Evolutionary conservation across 1,139 yeast genomes (phyloP).

Genomic region (Casaregolazyma lundiana): DNA sequence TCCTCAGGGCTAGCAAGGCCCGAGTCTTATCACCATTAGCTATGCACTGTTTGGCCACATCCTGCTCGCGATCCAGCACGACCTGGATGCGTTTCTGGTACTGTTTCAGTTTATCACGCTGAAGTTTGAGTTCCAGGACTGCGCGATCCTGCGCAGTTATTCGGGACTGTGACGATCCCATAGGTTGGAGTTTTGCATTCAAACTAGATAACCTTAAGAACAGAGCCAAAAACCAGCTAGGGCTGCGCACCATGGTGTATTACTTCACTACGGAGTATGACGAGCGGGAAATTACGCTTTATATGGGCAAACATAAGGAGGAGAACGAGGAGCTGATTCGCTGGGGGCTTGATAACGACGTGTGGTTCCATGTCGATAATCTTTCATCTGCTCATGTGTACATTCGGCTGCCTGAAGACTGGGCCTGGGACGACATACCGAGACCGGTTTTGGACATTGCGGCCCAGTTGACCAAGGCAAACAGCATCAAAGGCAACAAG

Average conservation of each 20-base stretch:
- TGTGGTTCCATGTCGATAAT: slow-evolving; percentile 85
- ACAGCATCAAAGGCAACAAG: slow-evolving; percentile 76
- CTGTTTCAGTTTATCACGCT: slow-evolving; percentile 76
- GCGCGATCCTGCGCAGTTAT: slow-evolving; percentile 84
- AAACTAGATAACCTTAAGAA: neutral
- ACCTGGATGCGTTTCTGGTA: slow-evolving; percentile 60
- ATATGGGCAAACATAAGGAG: slow-evolving; percentile 72
- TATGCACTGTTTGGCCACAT: slow-evolving; percentile 55
- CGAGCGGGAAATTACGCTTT: slow-evolving; percentile 39
- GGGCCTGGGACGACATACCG: slow-evolving; percentile 47
- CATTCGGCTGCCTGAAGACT: slow-evolving; percentile 47
- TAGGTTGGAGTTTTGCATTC: slow-evolving; percentile 15
- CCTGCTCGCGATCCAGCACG: slow-evolving; percentile 54
- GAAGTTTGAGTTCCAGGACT: slow-evolving; percentile 76
- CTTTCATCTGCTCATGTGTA: slow-evolving; percentile 81
- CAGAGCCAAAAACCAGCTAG: too few species aligned
- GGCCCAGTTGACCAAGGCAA: slow-evolving; percentile 75
- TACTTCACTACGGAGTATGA: slow-evolving; percentile 44
- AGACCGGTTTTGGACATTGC: slow-evolving; percentile 52
- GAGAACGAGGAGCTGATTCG: slow-evolving; percentile 74
- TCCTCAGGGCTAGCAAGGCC: slow-evolving; percentile 68
- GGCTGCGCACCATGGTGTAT: slow-evolving; percentile 47
- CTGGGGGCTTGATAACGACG: slow-evolving; percentile 61
- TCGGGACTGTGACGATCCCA: slow-evolving; percentile 41
- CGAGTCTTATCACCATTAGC: slow-evolving; percentile 48